Base-by-base conservation (phyloP, 2,329 filamentous ascomycete species). In the Ascocoryne sarcoides region DNA sequence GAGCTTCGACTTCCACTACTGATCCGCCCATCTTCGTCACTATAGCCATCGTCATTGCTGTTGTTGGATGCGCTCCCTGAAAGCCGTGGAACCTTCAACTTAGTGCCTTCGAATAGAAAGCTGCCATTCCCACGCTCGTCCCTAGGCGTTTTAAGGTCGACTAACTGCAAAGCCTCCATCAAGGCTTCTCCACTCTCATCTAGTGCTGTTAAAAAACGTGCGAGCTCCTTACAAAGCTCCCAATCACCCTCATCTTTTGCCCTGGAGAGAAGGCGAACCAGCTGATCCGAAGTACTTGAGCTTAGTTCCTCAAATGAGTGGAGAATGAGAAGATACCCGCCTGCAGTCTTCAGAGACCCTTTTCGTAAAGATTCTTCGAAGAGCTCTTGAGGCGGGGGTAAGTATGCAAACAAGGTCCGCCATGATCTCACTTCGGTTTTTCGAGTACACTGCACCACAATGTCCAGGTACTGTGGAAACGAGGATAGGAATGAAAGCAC, bases 391-490 rank as follows among this genome's bases (percentile, higher is more conserved):
- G 90, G 86, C 1, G 90, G 86, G 1, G 92, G 92, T 1, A 98
- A 71, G 55, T 95, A 88, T 4, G 81, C 79, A 61, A 98, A 98
- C 1, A 98, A 70, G 1, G 92, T 95, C 44, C 84, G 80, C 92
- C 92, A 98, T 41, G 87, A 94, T 29, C 90, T 79, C 5, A 95
- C 79, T 59, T 98, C 92, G 0, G 92, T 98, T 64, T 98, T 98
- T 40, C 92, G 82, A 1, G 92, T 95, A 64, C 92, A 98, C 63
- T 94, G 92, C 15, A 98, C 83, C 17, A 98, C 82, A 43, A 96
- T 92, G 55, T 96, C 90, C 12, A 96, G 78, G 57, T 95, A 98
- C 43, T 87, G 78, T 41, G 80, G 82, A 61, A 87, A 84, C 1
- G 81, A 85, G 0, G 83, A 84, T 42, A 80, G 60, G 7, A 81